Evolutionary conservation across 306 rosid species (phyloP).

Genomic region (Begonia loranthoides): DNA sequence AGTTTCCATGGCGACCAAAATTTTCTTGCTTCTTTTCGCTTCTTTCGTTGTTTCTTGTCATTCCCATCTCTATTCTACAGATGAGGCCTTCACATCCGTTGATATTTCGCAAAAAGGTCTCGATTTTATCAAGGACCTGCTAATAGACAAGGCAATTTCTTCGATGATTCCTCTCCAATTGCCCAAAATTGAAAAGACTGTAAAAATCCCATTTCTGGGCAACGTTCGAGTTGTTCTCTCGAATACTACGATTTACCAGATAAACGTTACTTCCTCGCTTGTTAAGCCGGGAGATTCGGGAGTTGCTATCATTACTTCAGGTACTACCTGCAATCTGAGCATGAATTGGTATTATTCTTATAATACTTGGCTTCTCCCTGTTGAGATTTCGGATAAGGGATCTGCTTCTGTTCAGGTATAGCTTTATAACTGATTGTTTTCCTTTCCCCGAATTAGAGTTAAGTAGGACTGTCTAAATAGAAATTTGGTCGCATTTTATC

Average conservation of each 20-base stretch:
- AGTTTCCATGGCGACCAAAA: constrained; percentile 32
- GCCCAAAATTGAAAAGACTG: constrained; percentile 37
- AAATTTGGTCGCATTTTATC: too few relatives aligned
- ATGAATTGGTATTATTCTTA: constrained; percentile 71
- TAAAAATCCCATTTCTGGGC: constrained; percentile 59
- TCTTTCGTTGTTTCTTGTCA: constrained; percentile 21
- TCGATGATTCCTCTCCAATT: constrained; percentile 52
- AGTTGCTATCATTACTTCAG: constrained; percentile 45
- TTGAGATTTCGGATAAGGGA: constrained; percentile 53
- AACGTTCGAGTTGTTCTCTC: constrained; percentile 41
- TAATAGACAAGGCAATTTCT: constrained; percentile 44
- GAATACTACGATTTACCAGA: constrained; percentile 40
- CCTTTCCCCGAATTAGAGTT: too few relatives aligned
- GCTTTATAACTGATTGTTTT: neutral
- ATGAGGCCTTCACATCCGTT: constrained; percentile 42
- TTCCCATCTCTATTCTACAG: constrained; percentile 26
- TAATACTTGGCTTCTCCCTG: constrained; percentile 59
- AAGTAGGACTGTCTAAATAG: too few relatives aligned
- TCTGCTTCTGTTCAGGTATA: constrained; percentile 62
- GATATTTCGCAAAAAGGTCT: constrained; percentile 62
- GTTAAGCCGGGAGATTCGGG: constrained; percentile 50
- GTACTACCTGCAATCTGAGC: constrained; percentile 57
- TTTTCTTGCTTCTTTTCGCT: constrained; percentile 29
- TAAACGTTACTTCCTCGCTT: constrained; percentile 46
- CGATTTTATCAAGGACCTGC: constrained; percentile 58